A percentile compares a stretch with the other conserved stretches of the same genome.
Evolutionary conservation across 202 grass and related monocot species (phyloP).

Genomic region (Panicum hallii): DNA sequence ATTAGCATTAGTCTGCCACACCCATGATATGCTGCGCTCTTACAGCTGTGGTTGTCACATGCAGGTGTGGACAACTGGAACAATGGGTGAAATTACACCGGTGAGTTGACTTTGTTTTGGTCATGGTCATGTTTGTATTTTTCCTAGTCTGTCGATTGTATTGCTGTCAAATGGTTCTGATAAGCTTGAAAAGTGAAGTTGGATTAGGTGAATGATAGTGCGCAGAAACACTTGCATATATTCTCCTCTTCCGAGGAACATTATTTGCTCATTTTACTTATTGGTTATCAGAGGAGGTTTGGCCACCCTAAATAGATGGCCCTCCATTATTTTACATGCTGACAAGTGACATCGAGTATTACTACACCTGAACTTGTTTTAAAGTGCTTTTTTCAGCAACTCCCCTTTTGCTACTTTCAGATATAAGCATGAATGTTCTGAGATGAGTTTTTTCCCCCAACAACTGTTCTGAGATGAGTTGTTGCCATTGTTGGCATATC

Average conservation of each 20-base stretch:
- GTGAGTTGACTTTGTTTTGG: slow-evolving; percentile 51
- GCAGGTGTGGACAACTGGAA: slow-evolving; percentile 99
- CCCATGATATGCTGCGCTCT: background rate
- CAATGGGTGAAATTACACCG: slow-evolving; percentile 97
- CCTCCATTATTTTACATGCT: background rate
- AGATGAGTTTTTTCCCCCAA: background rate
- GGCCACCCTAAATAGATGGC: background rate
- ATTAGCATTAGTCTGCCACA: background rate
- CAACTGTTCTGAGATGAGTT: background rate
- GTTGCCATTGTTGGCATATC: background rate
- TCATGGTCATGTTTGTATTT: background rate
- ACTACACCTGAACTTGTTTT: background rate
- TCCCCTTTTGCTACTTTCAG: background rate
- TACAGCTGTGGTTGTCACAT: slow-evolving; percentile 45
- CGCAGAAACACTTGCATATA: background rate
- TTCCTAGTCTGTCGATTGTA: slow-evolving; percentile 2
- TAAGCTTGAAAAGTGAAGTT: slow-evolving; percentile 24
- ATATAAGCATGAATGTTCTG: background rate
- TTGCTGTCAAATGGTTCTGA: background rate
- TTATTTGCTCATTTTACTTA: slow-evolving; percentile 22
- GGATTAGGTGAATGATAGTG: slow-evolving; percentile 19
- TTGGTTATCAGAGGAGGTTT: background rate
- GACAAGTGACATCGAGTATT: slow-evolving; percentile 14
- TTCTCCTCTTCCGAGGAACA: slow-evolving; percentile 9
- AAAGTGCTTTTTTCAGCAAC: slow-evolving; percentile 7